Base-by-base conservation (phyloP, 345 rosid genomes). In the Erucastrum elatum region DNA sequence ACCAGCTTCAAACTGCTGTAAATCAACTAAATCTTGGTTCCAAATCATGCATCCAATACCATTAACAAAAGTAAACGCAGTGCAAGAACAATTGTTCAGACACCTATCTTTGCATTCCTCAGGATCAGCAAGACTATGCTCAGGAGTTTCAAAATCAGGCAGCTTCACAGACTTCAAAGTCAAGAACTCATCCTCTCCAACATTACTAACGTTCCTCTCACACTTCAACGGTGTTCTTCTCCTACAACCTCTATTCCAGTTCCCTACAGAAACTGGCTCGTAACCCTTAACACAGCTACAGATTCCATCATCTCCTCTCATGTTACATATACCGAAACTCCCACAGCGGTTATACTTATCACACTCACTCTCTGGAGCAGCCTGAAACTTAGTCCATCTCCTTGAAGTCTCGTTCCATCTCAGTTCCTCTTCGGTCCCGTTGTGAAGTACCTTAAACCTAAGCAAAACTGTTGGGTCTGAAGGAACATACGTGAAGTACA, bases 261-360 rank as follows among this genome's bases (percentile, higher is more conserved):
- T 76, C 51, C 87, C 85, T 12, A 10, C 8, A 2, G 27, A 74
- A 27, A 80, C 82, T n/a, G 30, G 67, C 34, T 25, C 78, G 74
- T 86, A 94, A 1, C 97, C 97, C 7, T 82, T 31, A 81, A 89
- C 64, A 82, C 97, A 90, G 6, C 74, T 75, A 69, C 98, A 91
- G 37, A 72, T 87, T 0, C 71, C 76, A 62, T 75, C 66, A 58
- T 82, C 26, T 0, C 71, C 61, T 0, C 62, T 64, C 4, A 25
- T 39, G 49, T 83, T 74, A 68, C 98, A 94, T 1, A 87, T 74
- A 6, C 90, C 94, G 63, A 89, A 88, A 62, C 81, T 74, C 17
- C 98, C 98, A 69, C 98, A 94, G 25, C 80, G 81, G 44, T 94
- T 91, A 74, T 91, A 94, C 35, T 66, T 6, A 39, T 89, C 98